phyloP scores from a whole-genome alignment of 768 basidiomycete species.

The Lepiota venenata region DNA sequence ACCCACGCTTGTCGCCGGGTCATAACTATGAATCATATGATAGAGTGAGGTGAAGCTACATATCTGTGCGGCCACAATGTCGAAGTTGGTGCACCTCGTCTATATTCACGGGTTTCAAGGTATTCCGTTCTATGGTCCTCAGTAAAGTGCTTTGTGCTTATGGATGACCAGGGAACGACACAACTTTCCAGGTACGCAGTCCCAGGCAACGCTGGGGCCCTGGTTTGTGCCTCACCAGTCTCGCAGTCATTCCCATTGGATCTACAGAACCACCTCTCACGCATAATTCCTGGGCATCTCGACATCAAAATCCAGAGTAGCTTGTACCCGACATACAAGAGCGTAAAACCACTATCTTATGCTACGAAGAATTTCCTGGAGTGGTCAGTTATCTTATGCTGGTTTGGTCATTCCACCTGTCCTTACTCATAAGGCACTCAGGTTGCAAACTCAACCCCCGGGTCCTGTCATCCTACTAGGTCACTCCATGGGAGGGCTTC shows the following conservation, averaged over 20 bases:
- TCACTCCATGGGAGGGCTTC: slow-evolving; percentile 61
- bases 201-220: background rate
- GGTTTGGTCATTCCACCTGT: background rate
- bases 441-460: slow-evolving; percentile 51
- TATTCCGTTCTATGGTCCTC: slow-evolving; percentile 16
- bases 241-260: slow-evolving; percentile 52
- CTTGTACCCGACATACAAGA: slow-evolving; percentile 61
- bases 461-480: slow-evolving; percentile 54
- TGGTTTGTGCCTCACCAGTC: background rate
- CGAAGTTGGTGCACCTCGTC: slow-evolving; percentile 42
- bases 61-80: slow-evolving; percentile 1
- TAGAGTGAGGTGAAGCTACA: too few species aligned
- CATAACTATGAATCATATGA: too few species aligned
- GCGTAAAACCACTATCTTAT: slow-evolving; percentile 45
- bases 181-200: slow-evolving; percentile 48
- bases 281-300: slow-evolving; percentile 29
- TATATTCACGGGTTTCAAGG: slow-evolving; percentile 61
- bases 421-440: slow-evolving; percentile 18
- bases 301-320: slow-evolving; percentile 41
- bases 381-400: slow-evolving; percentile 35
- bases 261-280: slow-evolving; percentile 40
- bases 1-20: too few species aligned
- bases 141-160: background rate
- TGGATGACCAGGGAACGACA: slow-evolving; percentile 44
- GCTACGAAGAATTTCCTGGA: slow-evolving; percentile 52